Percentiles rank a stretch among this genome's conserved stretches.
phyloP scores from a whole-genome alignment of 1,284 basidiomycete genomes.

The Hemileia vastatrix region DNA sequence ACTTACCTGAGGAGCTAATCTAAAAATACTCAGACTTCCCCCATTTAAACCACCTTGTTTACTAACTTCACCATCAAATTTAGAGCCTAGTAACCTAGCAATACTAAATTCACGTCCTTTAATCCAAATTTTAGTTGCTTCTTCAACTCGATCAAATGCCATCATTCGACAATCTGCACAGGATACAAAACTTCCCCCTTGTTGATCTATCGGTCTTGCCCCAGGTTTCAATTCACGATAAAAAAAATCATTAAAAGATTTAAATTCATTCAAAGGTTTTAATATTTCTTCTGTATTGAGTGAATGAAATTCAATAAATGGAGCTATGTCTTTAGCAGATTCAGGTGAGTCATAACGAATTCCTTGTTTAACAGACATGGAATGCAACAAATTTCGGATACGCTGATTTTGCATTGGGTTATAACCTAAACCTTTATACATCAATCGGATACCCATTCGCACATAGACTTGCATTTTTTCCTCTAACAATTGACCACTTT shows the following conservation, averaged over 20 bases:
- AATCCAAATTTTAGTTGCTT: slow-evolving; percentile 88
- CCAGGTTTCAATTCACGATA: slow-evolving; percentile 78
- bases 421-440: slow-evolving; percentile 78
- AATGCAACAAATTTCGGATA: slow-evolving; percentile 61
- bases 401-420: slow-evolving; percentile 81
- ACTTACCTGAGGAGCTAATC: slow-evolving; percentile 74
- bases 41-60: slow-evolving; percentile 1
- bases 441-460: slow-evolving; percentile 73
- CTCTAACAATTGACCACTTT: slow-evolving; percentile 84
- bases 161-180: slow-evolving; percentile 90
- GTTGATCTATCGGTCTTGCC: slow-evolving; percentile 68
- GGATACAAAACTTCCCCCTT: slow-evolving; percentile 68
- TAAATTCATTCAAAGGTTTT: slow-evolving; percentile 73
- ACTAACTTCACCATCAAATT: slow-evolving; percentile 28
- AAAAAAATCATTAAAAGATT: slow-evolving; percentile 63
- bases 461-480: slow-evolving; percentile 94
- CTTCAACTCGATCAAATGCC: slow-evolving; percentile 72
- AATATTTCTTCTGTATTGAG: slow-evolving; percentile 71
- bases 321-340: slow-evolving; percentile 70
- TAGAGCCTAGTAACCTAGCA: slow-evolving; percentile 67
- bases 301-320: slow-evolving; percentile 83
- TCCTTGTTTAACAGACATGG: slow-evolving; percentile 87
- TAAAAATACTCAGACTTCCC: slow-evolving; percentile 49
- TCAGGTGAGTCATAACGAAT: slow-evolving; percentile 79
- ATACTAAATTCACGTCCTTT: slow-evolving; percentile 90